Percentiles rank a stretch among this genome's conserved stretches.
These are phyloP conservation scores for Jatropha podagrica DNA, from an alignment of 441 rosid species.

Conservation along the genomic window DNA sequence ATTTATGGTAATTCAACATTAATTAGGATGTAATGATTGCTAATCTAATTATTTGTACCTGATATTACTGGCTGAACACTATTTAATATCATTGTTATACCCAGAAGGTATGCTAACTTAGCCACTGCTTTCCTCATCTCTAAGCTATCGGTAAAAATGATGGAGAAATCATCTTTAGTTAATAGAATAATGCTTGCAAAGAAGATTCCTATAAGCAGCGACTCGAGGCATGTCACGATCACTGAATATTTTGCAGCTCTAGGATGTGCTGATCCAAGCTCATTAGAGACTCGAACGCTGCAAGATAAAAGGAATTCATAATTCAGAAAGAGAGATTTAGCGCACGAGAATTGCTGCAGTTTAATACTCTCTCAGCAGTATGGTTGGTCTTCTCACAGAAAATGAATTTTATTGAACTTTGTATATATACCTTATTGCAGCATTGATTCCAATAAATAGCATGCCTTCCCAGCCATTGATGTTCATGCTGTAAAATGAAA, in stretches of 20 bases:
- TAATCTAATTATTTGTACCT: constrained; percentile 35
- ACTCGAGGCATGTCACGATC: constrained; percentile 49
- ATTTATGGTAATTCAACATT: not conserved
- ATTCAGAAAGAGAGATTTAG: not conserved
- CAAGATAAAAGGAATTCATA: not conserved
- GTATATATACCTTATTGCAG: constrained; percentile 63
- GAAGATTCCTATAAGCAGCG: constrained; percentile 54
- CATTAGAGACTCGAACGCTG: constrained; percentile 83
- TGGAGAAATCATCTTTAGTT: constrained; percentile 53
- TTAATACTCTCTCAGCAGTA: no score
- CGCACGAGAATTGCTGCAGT: not conserved
- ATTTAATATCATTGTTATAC: constrained; percentile 77
- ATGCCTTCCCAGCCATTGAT: constrained; percentile 96
- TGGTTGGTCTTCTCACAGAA: no score
- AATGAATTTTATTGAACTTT: not conserved
- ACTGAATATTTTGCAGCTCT: constrained; percentile 82
- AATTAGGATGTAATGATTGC: not conserved
- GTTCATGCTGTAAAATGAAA: constrained; percentile 65
- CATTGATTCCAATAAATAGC: constrained; percentile 85
- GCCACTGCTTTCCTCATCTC: constrained; percentile 66
- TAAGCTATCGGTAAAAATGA: constrained; percentile 61
- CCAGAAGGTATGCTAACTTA: constrained; percentile 66
- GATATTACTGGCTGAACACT: constrained; percentile 88
- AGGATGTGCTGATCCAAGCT: constrained; percentile 80
- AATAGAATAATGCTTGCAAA: constrained; percentile 52